Evolutionary conservation across 2,329 filamentous ascomycete genomes (phyloP).

Genomic region (Tolypocladium pustulatum): DNA sequence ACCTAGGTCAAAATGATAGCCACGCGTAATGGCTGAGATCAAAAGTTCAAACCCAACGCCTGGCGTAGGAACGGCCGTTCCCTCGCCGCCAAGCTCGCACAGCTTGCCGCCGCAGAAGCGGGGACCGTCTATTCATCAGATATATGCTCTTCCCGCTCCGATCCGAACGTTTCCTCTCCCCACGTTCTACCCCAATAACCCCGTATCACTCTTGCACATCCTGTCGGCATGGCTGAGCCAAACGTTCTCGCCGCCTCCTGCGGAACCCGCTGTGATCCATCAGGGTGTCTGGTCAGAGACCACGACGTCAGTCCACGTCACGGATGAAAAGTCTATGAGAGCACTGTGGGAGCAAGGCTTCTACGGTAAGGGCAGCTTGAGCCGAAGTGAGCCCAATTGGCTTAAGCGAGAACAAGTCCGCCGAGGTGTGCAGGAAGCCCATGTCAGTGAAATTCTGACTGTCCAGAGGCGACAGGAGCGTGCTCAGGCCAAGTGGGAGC

Average conservation of each 20-base stretch:
- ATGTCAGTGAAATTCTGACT: constrained; percentile 77
- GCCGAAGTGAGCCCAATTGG: constrained; percentile 93
- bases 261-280: constrained; percentile 55
- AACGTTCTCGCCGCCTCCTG: constrained; percentile 53
- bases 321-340: constrained; percentile 62
- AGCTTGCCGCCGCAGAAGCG: constrained; percentile 15
- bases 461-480: constrained; percentile 68
- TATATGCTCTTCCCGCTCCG: constrained; percentile 75
- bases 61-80: constrained; percentile 6
- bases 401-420: constrained; percentile 70
- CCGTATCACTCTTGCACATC: constrained; percentile 75
- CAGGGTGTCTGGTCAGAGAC: constrained; percentile 70
- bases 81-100: constrained; percentile 4
- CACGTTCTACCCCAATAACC: constrained; percentile 83
- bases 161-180: constrained; percentile 77
- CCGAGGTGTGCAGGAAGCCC: constrained; percentile 48
- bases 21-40: constrained; percentile 31
- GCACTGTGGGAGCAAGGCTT: constrained; percentile 95
- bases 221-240: constrained; percentile 68
- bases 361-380: constrained; percentile 88
- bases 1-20: constrained; percentile 36
- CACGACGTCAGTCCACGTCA: constrained; percentile 77
- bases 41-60: constrained; percentile 12
- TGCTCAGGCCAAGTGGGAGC: constrained; percentile 77
- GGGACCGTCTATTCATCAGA: constrained; percentile 48